A percentile compares a stretch with the other conserved stretches of the same genome.
These are phyloP conservation scores for Colletotrichum magnum DNA, from an alignment of 2,329 filamentous ascomycete genomes.

Conservation along the genomic window DNA sequence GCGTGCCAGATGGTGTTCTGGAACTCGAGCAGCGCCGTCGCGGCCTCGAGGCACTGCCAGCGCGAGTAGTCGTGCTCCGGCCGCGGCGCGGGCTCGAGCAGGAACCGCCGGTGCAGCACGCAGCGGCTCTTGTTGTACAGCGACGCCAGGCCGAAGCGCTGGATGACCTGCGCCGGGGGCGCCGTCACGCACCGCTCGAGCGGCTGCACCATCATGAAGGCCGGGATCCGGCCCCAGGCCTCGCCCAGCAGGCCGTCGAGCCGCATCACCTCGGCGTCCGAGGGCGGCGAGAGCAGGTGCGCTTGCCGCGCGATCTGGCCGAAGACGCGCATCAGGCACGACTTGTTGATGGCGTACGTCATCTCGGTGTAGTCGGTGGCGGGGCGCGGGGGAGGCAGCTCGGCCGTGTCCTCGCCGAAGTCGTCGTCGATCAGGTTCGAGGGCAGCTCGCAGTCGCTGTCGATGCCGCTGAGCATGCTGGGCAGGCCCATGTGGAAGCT, in stretches of 20 bases:
- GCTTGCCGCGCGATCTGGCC: constrained; percentile 64
- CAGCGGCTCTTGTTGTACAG: constrained; percentile 70
- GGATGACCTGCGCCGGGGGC: constrained; percentile 61
- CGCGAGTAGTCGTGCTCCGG: constrained; percentile 67
- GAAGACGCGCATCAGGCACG: constrained; percentile 62
- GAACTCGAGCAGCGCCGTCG: constrained; percentile 61
- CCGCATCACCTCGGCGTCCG: constrained; percentile 63
- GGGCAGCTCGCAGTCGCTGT: constrained; percentile 74
- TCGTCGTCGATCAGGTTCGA: constrained; percentile 76
- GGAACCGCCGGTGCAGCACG: constrained; percentile 68
- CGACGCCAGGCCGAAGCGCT: constrained; percentile 66
- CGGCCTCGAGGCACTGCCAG: constrained; percentile 64
- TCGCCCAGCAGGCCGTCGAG: constrained; percentile 62
- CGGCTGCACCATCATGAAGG: constrained; percentile 62
- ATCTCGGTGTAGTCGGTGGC: constrained; percentile 71
- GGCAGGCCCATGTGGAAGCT: constrained; percentile 79
- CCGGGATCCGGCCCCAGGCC: constrained; percentile 61
- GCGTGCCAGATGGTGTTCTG: constrained; percentile 64
- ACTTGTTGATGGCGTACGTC: constrained; percentile 69
- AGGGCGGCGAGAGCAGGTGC: constrained; percentile 62
- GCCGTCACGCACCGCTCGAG: constrained; percentile 66
- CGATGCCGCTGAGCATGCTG: constrained; percentile 74
- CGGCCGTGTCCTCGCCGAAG: constrained; percentile 68
- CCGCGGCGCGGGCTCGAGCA: constrained; percentile 58
- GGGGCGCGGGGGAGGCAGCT: constrained; percentile 70